Evolutionary conservation across 2,329 filamentous ascomycete genomes (phyloP), one percentile per base, ranked within the genome.

Genomic region (Pyrenochaeta sp.): DNA sequence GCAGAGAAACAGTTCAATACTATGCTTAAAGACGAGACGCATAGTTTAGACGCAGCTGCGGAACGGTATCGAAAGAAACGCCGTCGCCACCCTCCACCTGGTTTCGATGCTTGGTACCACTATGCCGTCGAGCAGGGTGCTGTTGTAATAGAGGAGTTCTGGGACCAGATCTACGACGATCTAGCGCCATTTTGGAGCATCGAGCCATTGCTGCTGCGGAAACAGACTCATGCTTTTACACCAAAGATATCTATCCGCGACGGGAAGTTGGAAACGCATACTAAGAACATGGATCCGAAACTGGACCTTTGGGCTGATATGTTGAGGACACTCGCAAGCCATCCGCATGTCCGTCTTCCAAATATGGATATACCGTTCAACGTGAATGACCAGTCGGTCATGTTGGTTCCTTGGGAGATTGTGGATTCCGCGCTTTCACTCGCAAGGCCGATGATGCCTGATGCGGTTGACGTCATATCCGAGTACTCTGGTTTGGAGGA

Each of bases 111-210:
- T 23, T 83, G 82, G 82, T 81, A 75, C 56, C 46, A 70, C 1
- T 82, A 76, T 58, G 81, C 82, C 5, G 66, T 69, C 18, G 66
- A 71, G 17, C 66, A 76, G 39, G 69, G 75, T 35, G 74, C 78
- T 1, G 29, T 82, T 12, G 69, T 83, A 2, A 64, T 82, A 9
- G 81, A 83, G 56, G 75, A 79, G 2, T 80, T 82, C 60, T 83
- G 80, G 60, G 81, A 83, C 51, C 79, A 78, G 54, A 81, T 83
- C 11, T 80, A 83, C 59, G 61, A 80, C 45, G 81, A 83, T 52
- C 55, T 83, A 10, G 73, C 69, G 14, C 81, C 82, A 1, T 83
- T 82, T 59, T 82, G 82, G 81, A 80, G 74, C 3, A 50, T 82
- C 1, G 63, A 73, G 2, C 73, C 81, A 1, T 57, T 64, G 30